These are phyloP conservation scores for Wallacemonas collosoma DNA, from an alignment of 208 protist genomes.

Conservation along the genomic window DNA sequence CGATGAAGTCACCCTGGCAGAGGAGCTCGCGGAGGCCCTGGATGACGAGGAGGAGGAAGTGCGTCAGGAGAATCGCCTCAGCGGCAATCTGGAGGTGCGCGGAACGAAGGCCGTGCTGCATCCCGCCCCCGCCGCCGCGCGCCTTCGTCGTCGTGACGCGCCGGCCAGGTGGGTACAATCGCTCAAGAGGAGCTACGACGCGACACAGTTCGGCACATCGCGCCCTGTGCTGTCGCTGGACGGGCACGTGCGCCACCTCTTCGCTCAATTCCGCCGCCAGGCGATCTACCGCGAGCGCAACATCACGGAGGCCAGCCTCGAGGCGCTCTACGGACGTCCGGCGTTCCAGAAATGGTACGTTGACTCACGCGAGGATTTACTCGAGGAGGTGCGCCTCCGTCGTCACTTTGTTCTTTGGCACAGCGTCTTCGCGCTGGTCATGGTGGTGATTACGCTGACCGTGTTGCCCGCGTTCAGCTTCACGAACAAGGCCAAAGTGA, in stretches of 20 bases:
- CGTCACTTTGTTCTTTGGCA: slow-evolving; percentile 35
- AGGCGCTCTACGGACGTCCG: slow-evolving; percentile 47
- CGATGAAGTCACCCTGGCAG: slow-evolving; percentile 5
- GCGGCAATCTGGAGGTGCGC: neutral
- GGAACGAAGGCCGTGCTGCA: slow-evolving; percentile 12
- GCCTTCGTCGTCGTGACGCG: slow-evolving; percentile 12
- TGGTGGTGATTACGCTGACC: slow-evolving; percentile 43
- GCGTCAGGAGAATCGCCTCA: slow-evolving; percentile 5
- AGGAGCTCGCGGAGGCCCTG: slow-evolving; percentile 15
- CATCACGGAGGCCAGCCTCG: slow-evolving; percentile 33
- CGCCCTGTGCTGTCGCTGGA: slow-evolving; percentile 18
- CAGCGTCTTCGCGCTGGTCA: slow-evolving; percentile 29
- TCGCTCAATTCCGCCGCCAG: slow-evolving; percentile 21
- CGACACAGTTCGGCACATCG: neutral
- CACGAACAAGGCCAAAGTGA: slow-evolving; percentile 30
- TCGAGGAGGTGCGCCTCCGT: slow-evolving; percentile 41
- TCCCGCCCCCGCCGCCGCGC: neutral
- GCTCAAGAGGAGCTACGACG: slow-evolving; percentile 10
- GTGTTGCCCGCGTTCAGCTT: slow-evolving; percentile 70
- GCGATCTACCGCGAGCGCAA: slow-evolving; percentile 29
- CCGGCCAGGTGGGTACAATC: slow-evolving; percentile 3
- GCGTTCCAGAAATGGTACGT: slow-evolving; percentile 65
- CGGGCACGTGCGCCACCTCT: slow-evolving; percentile 24
- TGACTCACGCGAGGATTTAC: slow-evolving; percentile 42
- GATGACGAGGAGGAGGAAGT: slow-evolving; percentile 9